A percentile compares a stretch with the other conserved stretches of the same genome.
phyloP scores from a whole-genome alignment of 2,329 filamentous ascomycete genomes.

The Endothia cerciana region DNA sequence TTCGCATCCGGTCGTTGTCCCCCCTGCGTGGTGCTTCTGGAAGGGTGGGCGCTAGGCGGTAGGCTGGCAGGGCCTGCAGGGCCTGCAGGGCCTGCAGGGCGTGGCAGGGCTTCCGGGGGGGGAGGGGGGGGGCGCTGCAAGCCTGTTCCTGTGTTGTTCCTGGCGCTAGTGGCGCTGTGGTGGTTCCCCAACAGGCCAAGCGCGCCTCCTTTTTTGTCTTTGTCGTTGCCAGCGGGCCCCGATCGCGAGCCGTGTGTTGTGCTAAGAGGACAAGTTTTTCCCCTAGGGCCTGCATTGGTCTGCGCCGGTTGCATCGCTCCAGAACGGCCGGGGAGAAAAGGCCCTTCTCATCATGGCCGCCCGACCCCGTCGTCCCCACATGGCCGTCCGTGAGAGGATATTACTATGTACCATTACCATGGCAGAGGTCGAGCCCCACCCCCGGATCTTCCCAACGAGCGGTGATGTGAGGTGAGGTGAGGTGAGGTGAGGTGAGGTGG shows the following conservation, averaged over 20 bases:
- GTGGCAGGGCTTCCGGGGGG: constrained; percentile 9
- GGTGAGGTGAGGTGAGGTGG: neutral
- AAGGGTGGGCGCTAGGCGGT: too few species aligned
- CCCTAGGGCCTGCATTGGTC: neutral
- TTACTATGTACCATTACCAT: too few species aligned
- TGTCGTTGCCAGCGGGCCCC: constrained; percentile 6
- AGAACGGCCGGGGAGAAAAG: too few species aligned
- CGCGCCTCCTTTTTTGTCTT: neutral
- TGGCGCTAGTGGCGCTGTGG: constrained; percentile 6
- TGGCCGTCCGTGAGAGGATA: too few species aligned
- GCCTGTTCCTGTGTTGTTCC: neutral
- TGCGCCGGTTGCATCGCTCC: neutral
- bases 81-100: too few species aligned
- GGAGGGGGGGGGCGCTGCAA: too few species aligned
- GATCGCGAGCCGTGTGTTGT: constrained; percentile 2
- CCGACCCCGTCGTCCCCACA: too few species aligned
- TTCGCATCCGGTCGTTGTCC: neutral
- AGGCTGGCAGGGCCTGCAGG: too few species aligned
- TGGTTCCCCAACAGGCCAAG: neutral
- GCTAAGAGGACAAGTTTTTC: constrained; percentile 9
- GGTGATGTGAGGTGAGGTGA: neutral
- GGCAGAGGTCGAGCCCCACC: neutral
- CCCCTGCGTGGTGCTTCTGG: neutral
- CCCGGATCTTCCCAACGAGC: constrained; percentile 8
- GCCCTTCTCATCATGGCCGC: too few species aligned